Evolutionary conservation across 2,329 filamentous ascomycete genomes (phyloP).

Genomic region (Lasiodiplodia sp.): DNA sequence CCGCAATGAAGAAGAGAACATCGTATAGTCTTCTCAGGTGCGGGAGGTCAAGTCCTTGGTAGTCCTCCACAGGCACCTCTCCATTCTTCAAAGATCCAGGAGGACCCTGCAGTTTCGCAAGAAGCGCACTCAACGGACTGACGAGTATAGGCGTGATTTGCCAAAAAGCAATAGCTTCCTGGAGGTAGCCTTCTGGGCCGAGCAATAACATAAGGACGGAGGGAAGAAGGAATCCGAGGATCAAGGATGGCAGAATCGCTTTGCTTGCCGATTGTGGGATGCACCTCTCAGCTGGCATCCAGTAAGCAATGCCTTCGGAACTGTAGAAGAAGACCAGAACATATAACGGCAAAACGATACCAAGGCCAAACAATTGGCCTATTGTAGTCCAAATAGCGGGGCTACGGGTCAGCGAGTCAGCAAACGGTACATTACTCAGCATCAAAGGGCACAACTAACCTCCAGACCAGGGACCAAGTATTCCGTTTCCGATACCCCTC

Average conservation of each 20-base stretch:
- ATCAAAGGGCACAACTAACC: neutral
- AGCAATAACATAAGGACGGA: neutral
- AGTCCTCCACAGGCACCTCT: neutral
- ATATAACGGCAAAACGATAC: neutral
- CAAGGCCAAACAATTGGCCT: neutral
- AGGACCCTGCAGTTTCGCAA: neutral
- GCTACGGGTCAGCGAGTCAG: neutral
- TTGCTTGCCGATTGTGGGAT: constrained; percentile 1
- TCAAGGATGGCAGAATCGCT: neutral
- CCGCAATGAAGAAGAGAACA: neutral
- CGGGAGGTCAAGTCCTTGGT: neutral
- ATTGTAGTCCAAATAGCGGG: neutral
- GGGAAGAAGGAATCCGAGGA: neutral
- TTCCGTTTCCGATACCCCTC: constrained; percentile 10
- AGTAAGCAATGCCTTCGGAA: constrained; percentile 2
- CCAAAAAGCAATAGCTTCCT: neutral
- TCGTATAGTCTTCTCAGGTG: neutral
- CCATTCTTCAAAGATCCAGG: neutral
- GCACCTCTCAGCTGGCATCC: constrained; percentile 12
- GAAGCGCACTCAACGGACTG: neutral
- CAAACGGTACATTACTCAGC: no score
- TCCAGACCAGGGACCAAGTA: constrained; percentile 2
- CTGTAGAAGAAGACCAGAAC: neutral
- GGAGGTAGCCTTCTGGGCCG: neutral
- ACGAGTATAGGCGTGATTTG: constrained; percentile 1